A percentile compares a stretch with the other conserved stretches of the same genome.
Evolutionary conservation across 345 rosid species (phyloP).

Genomic region (Streptanthus diversifolius): DNA sequence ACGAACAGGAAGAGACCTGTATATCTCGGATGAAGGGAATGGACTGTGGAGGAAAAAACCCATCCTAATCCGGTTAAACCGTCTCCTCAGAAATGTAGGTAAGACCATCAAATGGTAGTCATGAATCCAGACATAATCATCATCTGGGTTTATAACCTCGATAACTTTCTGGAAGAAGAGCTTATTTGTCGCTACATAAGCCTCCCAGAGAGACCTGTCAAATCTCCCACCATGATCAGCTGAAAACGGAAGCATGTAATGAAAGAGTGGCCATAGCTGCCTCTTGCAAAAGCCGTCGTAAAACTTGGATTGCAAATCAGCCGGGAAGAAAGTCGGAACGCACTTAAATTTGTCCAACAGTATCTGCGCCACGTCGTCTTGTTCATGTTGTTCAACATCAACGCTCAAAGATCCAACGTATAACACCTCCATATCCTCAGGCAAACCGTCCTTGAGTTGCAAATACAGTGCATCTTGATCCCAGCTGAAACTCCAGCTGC

Average conservation of each 20-base stretch:
- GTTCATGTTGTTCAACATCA: constrained; percentile 32
- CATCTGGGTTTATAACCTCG: constrained; percentile 39
- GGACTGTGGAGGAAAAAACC: constrained; percentile 41
- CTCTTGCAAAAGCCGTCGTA: constrained; percentile 41
- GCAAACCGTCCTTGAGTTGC: constrained; percentile 41
- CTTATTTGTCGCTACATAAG: constrained; percentile 38
- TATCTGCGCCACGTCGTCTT: constrained; percentile 40
- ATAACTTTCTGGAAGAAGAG: constrained; percentile 38
- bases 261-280: constrained; percentile 40
- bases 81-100: constrained; percentile 36
- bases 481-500: constrained; percentile 39
- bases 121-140: constrained; percentile 41
- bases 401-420: constrained; percentile 41
- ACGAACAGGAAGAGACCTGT: constrained; percentile 40
- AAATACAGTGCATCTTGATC: constrained; percentile 36
- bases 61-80: constrained; percentile 40
- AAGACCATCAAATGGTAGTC: constrained; percentile 44
- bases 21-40: constrained; percentile 40
- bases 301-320: constrained; percentile 34
- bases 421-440: constrained; percentile 41
- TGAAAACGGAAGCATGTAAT: constrained; percentile 40
- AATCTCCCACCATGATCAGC: constrained; percentile 42
- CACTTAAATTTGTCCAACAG: constrained; percentile 38
- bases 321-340: constrained; percentile 37
- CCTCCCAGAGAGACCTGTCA: constrained; percentile 43